These are phyloP conservation scores for Trichophyton benhamiae DNA, from an alignment of 2,329 filamentous ascomycete genomes.

Conservation along the genomic window DNA sequence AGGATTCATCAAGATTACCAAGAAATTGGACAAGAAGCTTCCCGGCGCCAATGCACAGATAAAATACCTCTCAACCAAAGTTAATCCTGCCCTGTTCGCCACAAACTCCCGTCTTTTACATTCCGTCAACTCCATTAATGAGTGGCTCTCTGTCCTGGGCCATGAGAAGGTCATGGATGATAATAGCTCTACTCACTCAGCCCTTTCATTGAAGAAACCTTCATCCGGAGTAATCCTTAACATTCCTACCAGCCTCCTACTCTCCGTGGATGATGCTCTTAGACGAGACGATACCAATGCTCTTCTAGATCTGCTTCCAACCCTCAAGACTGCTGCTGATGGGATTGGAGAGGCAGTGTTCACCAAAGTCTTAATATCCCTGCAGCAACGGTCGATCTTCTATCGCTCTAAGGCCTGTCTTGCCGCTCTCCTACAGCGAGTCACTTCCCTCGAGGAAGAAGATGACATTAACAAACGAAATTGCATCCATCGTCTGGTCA, in stretches of 20 bases:
- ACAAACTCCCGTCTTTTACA: conserved; percentile 52
- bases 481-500: conserved; percentile 82
- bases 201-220: conserved; percentile 60
- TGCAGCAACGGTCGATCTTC: conserved; percentile 44
- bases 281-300: conserved; percentile 31
- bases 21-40: conserved; percentile 96
- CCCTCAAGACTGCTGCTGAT: conserved; percentile 44
- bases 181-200: conserved; percentile 55
- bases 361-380: conserved; percentile 42
- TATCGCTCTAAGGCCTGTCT: conserved; percentile 65
- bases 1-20: conserved; percentile 96
- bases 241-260: conserved; percentile 46
- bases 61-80: conserved; percentile 78
- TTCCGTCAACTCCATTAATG: conserved; percentile 62
- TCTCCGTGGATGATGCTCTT: conserved; percentile 31
- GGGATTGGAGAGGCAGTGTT: conserved; percentile 53
- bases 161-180: conserved; percentile 70
- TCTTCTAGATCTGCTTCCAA: conserved; percentile 41
- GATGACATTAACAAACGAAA: conserved; percentile 93
- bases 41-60: conserved; percentile 63
- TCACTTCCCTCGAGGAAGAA: conserved; percentile 65
- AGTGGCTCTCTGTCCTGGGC: conserved; percentile 73
- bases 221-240: conserved; percentile 64
- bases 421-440: conserved; percentile 53
- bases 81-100: conserved; percentile 78